Base-by-base conservation (phyloP, 2,329 filamentous ascomycete species). In the Penicillium sp. region DNA sequence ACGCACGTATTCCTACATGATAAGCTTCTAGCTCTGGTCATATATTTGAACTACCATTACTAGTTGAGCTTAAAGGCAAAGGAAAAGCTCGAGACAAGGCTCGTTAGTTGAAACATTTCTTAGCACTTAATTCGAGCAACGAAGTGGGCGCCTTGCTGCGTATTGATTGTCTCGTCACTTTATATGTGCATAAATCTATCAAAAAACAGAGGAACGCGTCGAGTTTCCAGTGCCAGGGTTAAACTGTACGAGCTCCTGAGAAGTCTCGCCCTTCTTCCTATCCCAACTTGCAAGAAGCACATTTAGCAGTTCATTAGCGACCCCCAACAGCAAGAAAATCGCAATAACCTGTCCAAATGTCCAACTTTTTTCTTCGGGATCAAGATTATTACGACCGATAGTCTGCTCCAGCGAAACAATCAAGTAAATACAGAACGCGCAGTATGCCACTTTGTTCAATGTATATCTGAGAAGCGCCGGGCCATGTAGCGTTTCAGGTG, bases 401-500 rank as follows among this genome's bases (percentile, higher is more conserved):
- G 54, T 58, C 52, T 61, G 57, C n/a, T 61, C 59, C 29, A 61
- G 32, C n/a, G 59, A 58, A 13, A 59, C 58, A 19, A 61, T 61
- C 51, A 61, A 27, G 19, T 61, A 61, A 16, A 61, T 53, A 26
- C 56, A 61, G 23, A 61, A 47, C 4, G 56, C 46, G 27, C 51
- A 55, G 19, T 61, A 61, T 9, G 51, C 58, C 19, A 49, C 39
- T 42, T 42, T 55, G 26, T 55, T 59, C 16, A 59, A n/a, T 2
- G 57, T 57, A 16, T 48, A 57, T 26, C 44, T 51, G 18, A 47
- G 48, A 39, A 59, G 39, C 8, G 39, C 48, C 29, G 57, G 46
- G 2, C 56, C 53, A n/a, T 47, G 35, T 16, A 61, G 27, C 14
- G 40, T 50, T 42, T 42, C 10, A 4, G 39, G 49, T 23, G 38